These are phyloP conservation scores for Fusarium oxysporum DNA, from an alignment of 2,329 filamentous ascomycete genomes.

Conservation along the genomic window DNA sequence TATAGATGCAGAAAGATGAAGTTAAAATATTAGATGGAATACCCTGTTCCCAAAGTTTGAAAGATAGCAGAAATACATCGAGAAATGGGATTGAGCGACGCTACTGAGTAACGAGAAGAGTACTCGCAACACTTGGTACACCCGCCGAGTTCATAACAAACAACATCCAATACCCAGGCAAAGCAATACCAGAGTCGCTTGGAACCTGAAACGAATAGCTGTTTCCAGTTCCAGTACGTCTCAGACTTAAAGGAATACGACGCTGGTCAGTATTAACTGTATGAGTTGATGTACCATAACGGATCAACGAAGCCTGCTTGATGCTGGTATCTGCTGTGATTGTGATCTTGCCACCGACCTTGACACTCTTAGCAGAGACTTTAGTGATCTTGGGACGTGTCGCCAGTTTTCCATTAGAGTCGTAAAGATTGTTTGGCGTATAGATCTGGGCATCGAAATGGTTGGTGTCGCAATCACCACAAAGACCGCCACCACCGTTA, in stretches of 20 bases:
- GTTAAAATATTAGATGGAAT: rapidly evolving
- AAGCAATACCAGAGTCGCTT: slow-evolving; percentile 21
- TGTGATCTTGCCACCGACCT: slow-evolving; percentile 4
- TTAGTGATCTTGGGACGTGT: slow-evolving; percentile 5
- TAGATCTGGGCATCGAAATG: slow-evolving; percentile 38
- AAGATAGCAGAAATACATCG: not conserved
- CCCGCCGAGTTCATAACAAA: slow-evolving; percentile 30
- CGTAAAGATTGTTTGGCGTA: slow-evolving; percentile 24
- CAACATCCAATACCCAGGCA: slow-evolving; percentile 37
- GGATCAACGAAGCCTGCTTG: slow-evolving; percentile 15
- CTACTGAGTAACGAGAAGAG: not conserved
- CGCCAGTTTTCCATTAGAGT: slow-evolving; percentile 1
- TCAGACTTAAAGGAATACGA: slow-evolving; percentile 17
- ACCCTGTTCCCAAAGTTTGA: rapidly evolving
- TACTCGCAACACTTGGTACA: slow-evolving; percentile 27
- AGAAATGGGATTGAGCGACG: not conserved
- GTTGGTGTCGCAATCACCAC: slow-evolving; percentile 5
- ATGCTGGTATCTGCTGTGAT: not conserved
- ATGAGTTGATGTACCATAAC: slow-evolving; percentile 32
- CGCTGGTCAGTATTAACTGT: slow-evolving; percentile 39
- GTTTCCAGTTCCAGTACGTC: not conserved
- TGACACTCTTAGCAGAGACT: not conserved
- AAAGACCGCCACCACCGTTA: slow-evolving; percentile 25
- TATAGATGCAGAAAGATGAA: not conserved
- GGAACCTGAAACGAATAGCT: slow-evolving; percentile 20